phyloP scores from a whole-genome alignment of 306 rosid species.

The Quercus berberidifolia region DNA sequence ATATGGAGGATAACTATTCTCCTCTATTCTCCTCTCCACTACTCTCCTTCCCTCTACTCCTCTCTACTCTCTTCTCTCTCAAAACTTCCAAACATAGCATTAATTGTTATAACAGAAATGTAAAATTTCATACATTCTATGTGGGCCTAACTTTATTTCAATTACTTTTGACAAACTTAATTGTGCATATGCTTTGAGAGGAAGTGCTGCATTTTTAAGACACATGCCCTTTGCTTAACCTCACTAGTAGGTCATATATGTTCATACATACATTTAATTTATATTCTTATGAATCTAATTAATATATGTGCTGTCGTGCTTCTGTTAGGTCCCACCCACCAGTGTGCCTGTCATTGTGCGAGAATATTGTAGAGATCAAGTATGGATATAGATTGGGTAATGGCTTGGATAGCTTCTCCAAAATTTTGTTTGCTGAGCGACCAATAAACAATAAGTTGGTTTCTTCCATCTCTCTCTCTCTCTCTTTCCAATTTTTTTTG shows the following conservation, averaged over 20 bases:
- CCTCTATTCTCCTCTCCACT: no score
- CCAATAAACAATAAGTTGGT: conserved; percentile 25
- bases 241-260: neutral
- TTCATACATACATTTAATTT: neutral
- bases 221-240: neutral
- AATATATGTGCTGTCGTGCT: neutral
- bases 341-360: conserved; percentile 65
- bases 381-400: conserved; percentile 38
- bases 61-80: no score
- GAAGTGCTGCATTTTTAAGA: neutral
- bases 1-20: no score
- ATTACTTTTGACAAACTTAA: neutral
- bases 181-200: neutral
- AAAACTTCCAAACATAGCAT: no score
- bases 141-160: neutral
- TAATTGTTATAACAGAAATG: neutral
- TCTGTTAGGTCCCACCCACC: conserved; percentile 53
- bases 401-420: conserved; percentile 23
- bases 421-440: conserved; percentile 26
- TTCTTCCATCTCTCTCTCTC: conserved; percentile 1
- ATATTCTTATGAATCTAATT: neutral
- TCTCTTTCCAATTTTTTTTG: conserved; percentile 12
- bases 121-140: neutral
- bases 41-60: no score
- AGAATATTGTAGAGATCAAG: conserved; percentile 54